A percentile compares a stretch with the other conserved stretches of the same genome.
These are phyloP conservation scores for Citrus glauca DNA, from an alignment of 345 rosid genomes.

Conservation along the genomic window DNA sequence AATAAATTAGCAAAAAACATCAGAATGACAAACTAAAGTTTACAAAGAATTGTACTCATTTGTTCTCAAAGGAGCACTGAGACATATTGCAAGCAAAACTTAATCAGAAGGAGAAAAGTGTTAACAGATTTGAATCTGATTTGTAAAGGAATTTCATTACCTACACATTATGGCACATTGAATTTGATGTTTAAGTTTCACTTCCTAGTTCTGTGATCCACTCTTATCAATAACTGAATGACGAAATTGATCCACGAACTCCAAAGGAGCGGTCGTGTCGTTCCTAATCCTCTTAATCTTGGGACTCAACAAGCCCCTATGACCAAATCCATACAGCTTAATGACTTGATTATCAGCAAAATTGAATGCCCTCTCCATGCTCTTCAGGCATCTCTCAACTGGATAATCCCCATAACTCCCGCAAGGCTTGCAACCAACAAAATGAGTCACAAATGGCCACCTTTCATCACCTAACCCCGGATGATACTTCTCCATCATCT, in stretches of 20 bases:
- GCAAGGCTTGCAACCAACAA: conserved; percentile 94
- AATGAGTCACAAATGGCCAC: conserved; percentile 96
- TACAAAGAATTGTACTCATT: conserved; percentile 34
- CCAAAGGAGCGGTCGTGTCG: conserved; percentile 68
- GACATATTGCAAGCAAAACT: conserved; percentile 23
- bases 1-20: conserved; percentile 22
- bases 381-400: conserved; percentile 74
- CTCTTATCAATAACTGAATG: conserved; percentile 30
- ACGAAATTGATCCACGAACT: conserved; percentile 69
- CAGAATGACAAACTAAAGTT: conserved; percentile 18
- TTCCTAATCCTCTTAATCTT: conserved; percentile 88
- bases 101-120: conserved; percentile 19
- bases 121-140: conserved; percentile 25
- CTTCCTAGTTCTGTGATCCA: conserved; percentile 34
- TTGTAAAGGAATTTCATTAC: conserved; percentile 32
- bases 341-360: conserved; percentile 95
- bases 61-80: conserved; percentile 23
- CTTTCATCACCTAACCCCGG: conserved; percentile 94
- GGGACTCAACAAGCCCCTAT: conserved; percentile 87
- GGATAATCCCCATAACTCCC: conserved; percentile 97
- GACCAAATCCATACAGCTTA: conserved; percentile 80
- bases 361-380: conserved; percentile 96
- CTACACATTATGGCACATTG: conserved; percentile 38
- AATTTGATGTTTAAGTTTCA: conserved; percentile 15
- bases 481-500: conserved; percentile 92